Base-by-base conservation (phyloP, 495 filamentous ascomycete genomes). In the Aspergillus diversus region DNA sequence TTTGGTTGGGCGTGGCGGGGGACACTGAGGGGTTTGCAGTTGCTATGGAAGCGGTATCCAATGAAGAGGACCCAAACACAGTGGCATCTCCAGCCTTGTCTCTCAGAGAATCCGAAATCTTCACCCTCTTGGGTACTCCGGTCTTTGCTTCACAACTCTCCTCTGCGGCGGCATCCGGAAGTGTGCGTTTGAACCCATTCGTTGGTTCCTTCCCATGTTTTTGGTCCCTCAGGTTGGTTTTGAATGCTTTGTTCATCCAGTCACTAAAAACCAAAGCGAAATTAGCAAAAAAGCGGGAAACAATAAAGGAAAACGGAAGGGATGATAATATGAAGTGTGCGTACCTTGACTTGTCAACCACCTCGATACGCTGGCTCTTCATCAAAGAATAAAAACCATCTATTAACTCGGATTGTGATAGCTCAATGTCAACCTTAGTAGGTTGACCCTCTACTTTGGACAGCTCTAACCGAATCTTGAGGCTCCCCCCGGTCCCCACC, bases 221-320 rank as follows among this genome's bases (percentile, higher is more conserved):
- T 16, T 55, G 58, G 4, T 35, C 52, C 21, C 64, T 54, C n/a
- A 69, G 54, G 5, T 50, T 43, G 34, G 60, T 66, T 51, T 12
- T 57, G 54, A 84, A 82, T 11, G 68, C 65, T 12, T 67, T 73
- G 31, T 80, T 68, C 73, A 84, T 73, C 59, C 65, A 70, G 15
- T 71, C 63, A 16, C 78, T 81, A 34, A 11, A 39, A 7, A 6
- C 43, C 13, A 43, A 52, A 31, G 5, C 33, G 2, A 33, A 42
- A 43, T 73, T 12, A 74, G 66, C 35, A 61, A 11, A 16, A 17
- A 11, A 5, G 42, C 33, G 51, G 43, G 31, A 17, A 8, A 21
- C 16, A 49, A 48, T n/a, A 17, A 21, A 56, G 34, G 16, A 17
- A 4, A n/a, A 21, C 12, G 34, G 31, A 57, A 4, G 31, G 13